These are phyloP conservation scores for Carex littledalei DNA, from an alignment of 176 grass and related monocot genomes.

Conservation along the genomic window DNA sequence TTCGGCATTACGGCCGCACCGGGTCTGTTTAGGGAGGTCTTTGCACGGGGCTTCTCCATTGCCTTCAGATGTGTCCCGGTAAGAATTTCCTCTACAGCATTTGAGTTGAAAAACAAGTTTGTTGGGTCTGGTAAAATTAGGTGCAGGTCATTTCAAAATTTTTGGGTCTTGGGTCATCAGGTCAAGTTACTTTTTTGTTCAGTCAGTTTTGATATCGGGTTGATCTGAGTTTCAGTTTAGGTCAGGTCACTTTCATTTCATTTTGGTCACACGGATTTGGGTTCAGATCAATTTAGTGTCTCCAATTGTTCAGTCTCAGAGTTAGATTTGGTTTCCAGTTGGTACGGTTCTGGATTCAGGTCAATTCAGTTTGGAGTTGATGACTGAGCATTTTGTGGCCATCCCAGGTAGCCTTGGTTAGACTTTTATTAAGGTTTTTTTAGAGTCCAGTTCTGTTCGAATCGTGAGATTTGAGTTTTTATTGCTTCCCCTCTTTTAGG, in stretches of 20 bases:
- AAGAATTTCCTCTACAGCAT: conserved; percentile 14
- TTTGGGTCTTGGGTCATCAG: neutral
- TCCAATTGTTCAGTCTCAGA: neutral
- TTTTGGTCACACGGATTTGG: neutral
- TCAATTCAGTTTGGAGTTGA: neutral
- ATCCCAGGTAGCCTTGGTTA: neutral
- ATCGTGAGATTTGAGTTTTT: neutral
- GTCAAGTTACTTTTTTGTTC: neutral
- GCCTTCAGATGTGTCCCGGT: conserved; percentile 69
- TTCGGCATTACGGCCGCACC: too few relatives aligned
- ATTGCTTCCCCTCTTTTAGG: neutral
- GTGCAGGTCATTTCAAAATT: neutral
- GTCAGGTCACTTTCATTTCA: neutral
- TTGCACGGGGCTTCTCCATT: conserved; percentile 56
- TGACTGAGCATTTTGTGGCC: neutral
- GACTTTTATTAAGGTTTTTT: neutral
- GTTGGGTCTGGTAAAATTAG: neutral
- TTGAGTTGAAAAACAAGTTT: neutral
- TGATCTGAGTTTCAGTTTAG: neutral
- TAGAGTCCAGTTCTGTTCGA: neutral
- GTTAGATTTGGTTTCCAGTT: neutral
- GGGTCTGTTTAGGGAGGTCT: conserved; percentile 73
- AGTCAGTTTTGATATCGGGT: neutral
- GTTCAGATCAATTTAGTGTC: neutral
- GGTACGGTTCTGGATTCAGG: neutral